Evolutionary conservation across 768 basidiomycete genomes (phyloP).

Genomic region (Termitomyces sp.): DNA sequence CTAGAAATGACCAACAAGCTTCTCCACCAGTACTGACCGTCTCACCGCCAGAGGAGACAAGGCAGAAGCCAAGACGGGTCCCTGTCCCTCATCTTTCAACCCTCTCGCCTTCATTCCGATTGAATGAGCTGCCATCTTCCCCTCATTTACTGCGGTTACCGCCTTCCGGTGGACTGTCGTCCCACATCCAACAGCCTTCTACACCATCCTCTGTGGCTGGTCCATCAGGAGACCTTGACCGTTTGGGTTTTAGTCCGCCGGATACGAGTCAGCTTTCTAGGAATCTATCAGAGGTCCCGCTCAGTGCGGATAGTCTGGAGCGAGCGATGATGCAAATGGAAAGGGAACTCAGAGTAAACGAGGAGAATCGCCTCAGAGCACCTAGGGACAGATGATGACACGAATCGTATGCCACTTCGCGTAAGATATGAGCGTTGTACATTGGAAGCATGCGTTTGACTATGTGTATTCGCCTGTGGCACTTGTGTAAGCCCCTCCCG

Average conservation of each 20-base stretch:
- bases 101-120: neutral
- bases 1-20: neutral
- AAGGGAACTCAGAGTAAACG: slow-evolving; percentile 2
- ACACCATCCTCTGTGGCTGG: neutral
- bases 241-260: neutral
- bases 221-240: neutral
- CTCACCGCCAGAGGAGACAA: slow-evolving; percentile 6
- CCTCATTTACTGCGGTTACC: slow-evolving; percentile 4
- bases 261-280: neutral
- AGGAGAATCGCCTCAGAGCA: neutral
- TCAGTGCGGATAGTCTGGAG: slow-evolving; percentile 8
- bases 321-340: slow-evolving; percentile 11
- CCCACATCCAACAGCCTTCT: neutral
- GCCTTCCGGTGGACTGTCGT: neutral
- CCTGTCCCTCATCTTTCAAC: slow-evolving; percentile 2
- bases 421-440: neutral
- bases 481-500: neutral
- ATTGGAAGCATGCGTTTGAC: neutral
- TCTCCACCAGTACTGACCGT: slow-evolving; percentile 5
- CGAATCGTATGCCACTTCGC: too few species aligned
- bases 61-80: slow-evolving; percentile 1
- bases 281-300: neutral
- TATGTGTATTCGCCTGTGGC: too few species aligned
- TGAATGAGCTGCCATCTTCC: slow-evolving; percentile 5
- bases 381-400: neutral